Base-by-base conservation (phyloP, 768 basidiomycete genomes). In the Piloderma croceum region DNA sequence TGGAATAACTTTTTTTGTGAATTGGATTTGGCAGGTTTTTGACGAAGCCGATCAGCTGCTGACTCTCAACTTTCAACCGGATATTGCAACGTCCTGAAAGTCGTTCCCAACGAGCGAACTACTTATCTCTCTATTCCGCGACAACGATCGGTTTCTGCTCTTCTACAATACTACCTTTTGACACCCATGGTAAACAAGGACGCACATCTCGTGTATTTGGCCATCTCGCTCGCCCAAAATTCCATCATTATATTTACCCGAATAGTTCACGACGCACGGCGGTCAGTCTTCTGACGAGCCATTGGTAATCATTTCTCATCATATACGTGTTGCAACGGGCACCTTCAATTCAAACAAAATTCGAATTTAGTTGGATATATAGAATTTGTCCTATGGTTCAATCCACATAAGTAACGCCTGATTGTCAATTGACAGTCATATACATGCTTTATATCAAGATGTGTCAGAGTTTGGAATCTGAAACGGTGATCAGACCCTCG, bases 121-220 rank as follows among this genome's bases (percentile, higher is more conserved):
- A 83, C 80, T 1, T 81, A 75, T 50, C 62, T 83, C 3, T 83
- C 79, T n/a, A n/a, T 61, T 81, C 79, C 1, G 80, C 81, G 1
- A 82, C 81, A 13, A 81, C 82, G 81, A 80, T 79, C n/a, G 76
- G 80, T 81, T 31, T 73, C 73, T 23, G 79, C 78, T 6, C 59
- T 82, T 13, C 62, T 80, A 6, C 80, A 83, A 57, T 73, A 81
- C 61, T 81, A 79, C 59, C 68, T 81, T 41, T 73, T 81, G 48
- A 67, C 75, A 20, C 80, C 80, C 2, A 59, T 77, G 24, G 65
- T 67, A 39, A 66, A 75, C 53, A 81, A 81, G 59, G 80, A 81
- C 43, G 68, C 74, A 4, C 71, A 78, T 47, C 67, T 83, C 36
- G 65, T 81, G 33, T 72, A 79, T 56, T 64, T 81, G 10, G 67